Conservation (phyloP, 345 rosid species). For the Viola odorata region DNA sequence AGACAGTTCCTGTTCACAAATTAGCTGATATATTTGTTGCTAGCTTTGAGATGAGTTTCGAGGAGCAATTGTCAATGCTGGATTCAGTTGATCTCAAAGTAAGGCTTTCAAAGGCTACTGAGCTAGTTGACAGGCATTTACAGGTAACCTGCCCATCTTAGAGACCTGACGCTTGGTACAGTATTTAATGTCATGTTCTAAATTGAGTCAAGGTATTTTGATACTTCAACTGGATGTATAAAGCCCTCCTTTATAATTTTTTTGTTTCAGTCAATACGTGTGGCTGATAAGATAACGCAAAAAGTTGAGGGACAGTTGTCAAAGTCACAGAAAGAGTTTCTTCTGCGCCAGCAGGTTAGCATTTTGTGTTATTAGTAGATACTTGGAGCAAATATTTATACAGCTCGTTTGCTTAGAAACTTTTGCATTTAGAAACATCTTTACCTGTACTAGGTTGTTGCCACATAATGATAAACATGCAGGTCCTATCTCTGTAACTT, state of each 20-base stretch:
- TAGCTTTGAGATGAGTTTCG: slow-evolving; percentile 97
- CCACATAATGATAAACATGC: not conserved
- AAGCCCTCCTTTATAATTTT: slow-evolving; percentile 21
- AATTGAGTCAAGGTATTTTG: slow-evolving; percentile 7
- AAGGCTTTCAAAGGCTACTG: slow-evolving; percentile 91
- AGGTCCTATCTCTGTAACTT: not conserved
- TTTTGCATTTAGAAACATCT: too few relatives aligned
- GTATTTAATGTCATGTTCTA: not conserved
- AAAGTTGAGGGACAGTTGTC: slow-evolving; percentile 98
- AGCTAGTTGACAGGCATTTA: slow-evolving; percentile 95
- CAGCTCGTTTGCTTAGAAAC: too few relatives aligned
- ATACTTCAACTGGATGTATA: slow-evolving; percentile 16
- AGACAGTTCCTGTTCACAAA: slow-evolving; percentile 93
- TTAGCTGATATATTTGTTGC: slow-evolving; percentile 99
- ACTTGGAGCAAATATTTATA: not conserved
- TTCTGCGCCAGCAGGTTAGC: slow-evolving; percentile 96
- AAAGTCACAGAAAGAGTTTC: slow-evolving; percentile 98
- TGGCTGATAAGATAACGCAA: slow-evolving; percentile 97
- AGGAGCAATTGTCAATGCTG: slow-evolving; percentile 90
- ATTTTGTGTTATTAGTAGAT: slow-evolving; percentile 6
- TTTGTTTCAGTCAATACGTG: slow-evolving; percentile 90
- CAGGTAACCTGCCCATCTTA: slow-evolving; percentile 52
- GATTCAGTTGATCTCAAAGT: slow-evolving; percentile 93
- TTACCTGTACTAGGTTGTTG: too few relatives aligned
- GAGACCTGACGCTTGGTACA: slow-evolving; percentile 5